These are phyloP conservation scores for Teunomyces atbi DNA, from an alignment of 805 yeast genomes.

Conservation along the genomic window DNA sequence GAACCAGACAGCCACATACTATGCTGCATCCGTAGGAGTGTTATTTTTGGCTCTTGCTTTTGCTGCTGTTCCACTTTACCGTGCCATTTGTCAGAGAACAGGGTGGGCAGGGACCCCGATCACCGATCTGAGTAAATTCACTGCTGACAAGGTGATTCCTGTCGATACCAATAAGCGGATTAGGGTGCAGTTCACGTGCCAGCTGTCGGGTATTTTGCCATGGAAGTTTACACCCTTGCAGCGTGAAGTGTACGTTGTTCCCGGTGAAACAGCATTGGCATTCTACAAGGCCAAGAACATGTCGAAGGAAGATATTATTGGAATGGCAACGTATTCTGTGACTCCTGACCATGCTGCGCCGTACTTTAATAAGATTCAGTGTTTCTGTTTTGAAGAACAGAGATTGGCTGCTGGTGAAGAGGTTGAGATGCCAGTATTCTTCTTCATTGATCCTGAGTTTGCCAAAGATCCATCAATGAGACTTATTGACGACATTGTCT, in stretches of 20 bases:
- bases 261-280: constrained; percentile 97
- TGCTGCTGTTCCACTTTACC: constrained; percentile 88
- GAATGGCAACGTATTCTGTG: constrained; percentile 97
- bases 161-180: constrained; percentile 83
- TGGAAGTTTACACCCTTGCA: constrained; percentile 97
- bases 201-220: constrained; percentile 84
- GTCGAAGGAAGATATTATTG: constrained; percentile 86
- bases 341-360: constrained; percentile 96
- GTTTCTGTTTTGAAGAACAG: constrained; percentile 98
- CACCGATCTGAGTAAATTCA: constrained; percentile 75
- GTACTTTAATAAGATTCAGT: constrained; percentile 94
- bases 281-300: constrained; percentile 89
- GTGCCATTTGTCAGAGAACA: constrained; percentile 89
- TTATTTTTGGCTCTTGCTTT: constrained; percentile 76
- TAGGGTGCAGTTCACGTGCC: constrained; percentile 84
- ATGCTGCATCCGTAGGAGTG: constrained; percentile 65
- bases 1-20: constrained; percentile 60
- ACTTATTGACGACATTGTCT: constrained; percentile 81
- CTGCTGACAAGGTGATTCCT: constrained; percentile 84
- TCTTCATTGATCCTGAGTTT: constrained; percentile 94
- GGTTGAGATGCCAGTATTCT: constrained; percentile 98
- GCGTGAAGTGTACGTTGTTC: constrained; percentile 85
- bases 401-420: constrained; percentile 92
- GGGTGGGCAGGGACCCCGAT: constrained; percentile 97
- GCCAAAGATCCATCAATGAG: constrained; percentile 91